A percentile compares a stretch with the other conserved stretches of the same genome.
phyloP scores from a whole-genome alignment of 2,329 filamentous ascomycete genomes.

The Gnomoniopsis sp. region DNA sequence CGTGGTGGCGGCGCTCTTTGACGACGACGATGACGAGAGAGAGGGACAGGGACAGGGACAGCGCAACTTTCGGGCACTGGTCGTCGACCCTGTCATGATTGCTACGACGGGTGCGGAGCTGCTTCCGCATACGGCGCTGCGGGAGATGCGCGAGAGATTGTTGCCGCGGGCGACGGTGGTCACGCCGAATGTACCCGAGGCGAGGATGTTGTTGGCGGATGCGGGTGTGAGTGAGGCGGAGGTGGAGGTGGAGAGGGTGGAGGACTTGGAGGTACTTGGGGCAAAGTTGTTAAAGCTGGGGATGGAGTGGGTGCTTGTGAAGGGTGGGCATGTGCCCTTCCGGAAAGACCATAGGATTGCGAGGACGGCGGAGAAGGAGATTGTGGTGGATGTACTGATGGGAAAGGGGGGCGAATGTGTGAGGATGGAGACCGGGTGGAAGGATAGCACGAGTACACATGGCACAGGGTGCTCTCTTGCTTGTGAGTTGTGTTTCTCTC shows the following conservation, averaged over 20 bases:
- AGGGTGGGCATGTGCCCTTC: conserved; percentile 87
- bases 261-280: conserved; percentile 68
- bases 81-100: conserved; percentile 88
- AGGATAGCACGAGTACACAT: conserved; percentile 78
- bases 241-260: conserved; percentile 47
- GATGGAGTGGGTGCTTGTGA: conserved; percentile 77
- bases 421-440: conserved; percentile 67
- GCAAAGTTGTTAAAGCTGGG: conserved; percentile 65
- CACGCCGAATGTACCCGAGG: conserved; percentile 77
- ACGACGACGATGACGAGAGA: conserved; percentile 48
- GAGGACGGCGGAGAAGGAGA: conserved; percentile 52
- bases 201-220: conserved; percentile 59
- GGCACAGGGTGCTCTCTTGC: conserved; percentile 94
- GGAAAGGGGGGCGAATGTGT: conserved; percentile 51
- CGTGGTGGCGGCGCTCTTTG: conserved; percentile 61
- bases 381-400: conserved; percentile 76
- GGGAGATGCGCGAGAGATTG: conserved; percentile 55
- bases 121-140: conserved; percentile 62
- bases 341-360: conserved; percentile 60
- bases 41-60: not conserved
- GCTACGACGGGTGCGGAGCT: conserved; percentile 74
- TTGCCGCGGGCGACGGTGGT: conserved; percentile 66
- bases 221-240: conserved; percentile 26
- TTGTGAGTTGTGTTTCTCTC: conserved; percentile 49
- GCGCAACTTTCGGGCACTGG: conserved; percentile 37